Evolutionary conservation across 2,329 filamentous ascomycete species (phyloP).

Genomic region (Immersiporthe knoxdaviesiana): DNA sequence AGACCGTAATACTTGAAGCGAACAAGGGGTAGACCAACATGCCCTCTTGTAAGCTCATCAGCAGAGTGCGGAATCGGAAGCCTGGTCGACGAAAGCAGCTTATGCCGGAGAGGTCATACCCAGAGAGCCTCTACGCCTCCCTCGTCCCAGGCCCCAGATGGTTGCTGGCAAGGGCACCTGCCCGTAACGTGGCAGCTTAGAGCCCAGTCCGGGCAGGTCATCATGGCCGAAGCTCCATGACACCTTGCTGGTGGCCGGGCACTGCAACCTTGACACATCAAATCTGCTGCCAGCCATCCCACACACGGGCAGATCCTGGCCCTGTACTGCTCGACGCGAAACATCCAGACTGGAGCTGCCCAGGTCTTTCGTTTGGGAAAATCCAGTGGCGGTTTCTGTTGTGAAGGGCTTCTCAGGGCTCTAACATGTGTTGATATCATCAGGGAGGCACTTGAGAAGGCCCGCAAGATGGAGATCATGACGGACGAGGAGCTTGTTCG

Average conservation of each 20-base stretch:
- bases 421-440: not conserved
- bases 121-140: not conserved
- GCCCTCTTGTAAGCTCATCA: not conserved
- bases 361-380: not conserved
- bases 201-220: not conserved
- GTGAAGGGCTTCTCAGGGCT: not conserved
- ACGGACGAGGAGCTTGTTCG: too few relatives aligned
- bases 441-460: not conserved
- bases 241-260: not conserved
- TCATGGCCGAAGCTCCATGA: not conserved
- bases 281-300: not conserved
- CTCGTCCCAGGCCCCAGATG: not conserved
- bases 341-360: not conserved
- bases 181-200: not conserved
- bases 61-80: not conserved
- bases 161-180: not conserved
- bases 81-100: not conserved
- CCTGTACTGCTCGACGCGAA: not conserved
- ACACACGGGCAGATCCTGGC: not conserved
- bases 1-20: constrained; percentile 20
- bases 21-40: not conserved
- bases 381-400: not conserved
- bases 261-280: not conserved
- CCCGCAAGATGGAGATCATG: not conserved
- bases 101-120: not conserved